These are phyloP conservation scores for Cicer bijugum DNA, from an alignment of 306 rosid genomes.

Conservation along the genomic window DNA sequence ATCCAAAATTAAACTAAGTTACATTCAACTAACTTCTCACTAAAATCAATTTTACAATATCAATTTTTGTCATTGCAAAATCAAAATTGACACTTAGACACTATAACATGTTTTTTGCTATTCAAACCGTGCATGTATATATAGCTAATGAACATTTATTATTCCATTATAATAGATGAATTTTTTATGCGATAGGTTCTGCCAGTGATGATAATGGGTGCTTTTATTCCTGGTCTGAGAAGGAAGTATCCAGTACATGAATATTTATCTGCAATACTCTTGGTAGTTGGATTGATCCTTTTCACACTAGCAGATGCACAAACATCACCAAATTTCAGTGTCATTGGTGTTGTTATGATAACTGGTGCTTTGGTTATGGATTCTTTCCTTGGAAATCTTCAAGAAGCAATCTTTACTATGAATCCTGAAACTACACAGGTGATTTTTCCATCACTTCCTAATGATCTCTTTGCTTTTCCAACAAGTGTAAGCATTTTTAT, in stretches of 20 bases:
- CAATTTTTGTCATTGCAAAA: too few species aligned
- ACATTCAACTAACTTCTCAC: too few species aligned
- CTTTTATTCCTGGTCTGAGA: constrained; percentile 90
- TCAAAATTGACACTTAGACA: neutral
- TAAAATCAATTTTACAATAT: too few species aligned
- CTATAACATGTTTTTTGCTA: neutral
- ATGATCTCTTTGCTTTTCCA: constrained; percentile 12
- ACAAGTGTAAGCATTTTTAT: constrained; percentile 29
- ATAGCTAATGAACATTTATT: constrained; percentile 18
- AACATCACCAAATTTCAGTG: constrained; percentile 89
- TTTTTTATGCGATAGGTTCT: constrained; percentile 61
- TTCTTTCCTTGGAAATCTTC: constrained; percentile 88
- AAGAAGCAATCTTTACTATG: constrained; percentile 97
- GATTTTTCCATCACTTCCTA: constrained; percentile 28
- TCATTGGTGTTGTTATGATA: constrained; percentile 89
- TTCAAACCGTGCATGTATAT: constrained; percentile 36
- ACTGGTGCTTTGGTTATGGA: constrained; percentile 94
- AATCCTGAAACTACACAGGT: constrained; percentile 98
- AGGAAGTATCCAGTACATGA: constrained; percentile 89
- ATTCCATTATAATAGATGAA: constrained; percentile 28
- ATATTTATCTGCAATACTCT: constrained; percentile 80
- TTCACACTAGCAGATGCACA: constrained; percentile 98
- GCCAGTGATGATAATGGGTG: constrained; percentile 99
- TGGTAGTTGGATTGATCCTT: constrained; percentile 91
- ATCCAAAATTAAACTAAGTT: too few species aligned